These are phyloP conservation scores for Termitomyces titanicus DNA, from an alignment of 768 basidiomycete species.

Conservation along the genomic window DNA sequence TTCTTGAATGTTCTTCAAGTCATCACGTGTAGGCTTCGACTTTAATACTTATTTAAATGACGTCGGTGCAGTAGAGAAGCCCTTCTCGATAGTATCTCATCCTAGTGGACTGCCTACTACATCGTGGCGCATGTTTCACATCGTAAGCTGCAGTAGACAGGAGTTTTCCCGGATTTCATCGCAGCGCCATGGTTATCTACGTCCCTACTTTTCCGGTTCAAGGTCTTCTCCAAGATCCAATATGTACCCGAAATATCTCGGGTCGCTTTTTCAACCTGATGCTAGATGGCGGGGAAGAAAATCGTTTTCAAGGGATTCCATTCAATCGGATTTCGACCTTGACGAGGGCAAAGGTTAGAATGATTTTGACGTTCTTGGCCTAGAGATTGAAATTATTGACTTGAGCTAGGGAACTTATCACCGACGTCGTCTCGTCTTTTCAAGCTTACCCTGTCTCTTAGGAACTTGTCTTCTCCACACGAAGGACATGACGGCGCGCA, in stretches of 20 bases:
- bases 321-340: slow-evolving; percentile 21
- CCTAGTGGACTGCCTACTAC: neutral
- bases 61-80: too few species aligned
- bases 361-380: neutral
- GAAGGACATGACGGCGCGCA: slow-evolving; percentile 5
- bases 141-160: neutral
- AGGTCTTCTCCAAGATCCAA: too few species aligned
- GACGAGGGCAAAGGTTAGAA: slow-evolving; percentile 30
- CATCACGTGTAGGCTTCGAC: too few species aligned
- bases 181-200: neutral
- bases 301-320: neutral
- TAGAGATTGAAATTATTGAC: neutral
- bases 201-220: neutral
- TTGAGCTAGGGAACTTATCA: slow-evolving; percentile 47
- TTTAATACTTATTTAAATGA: too few species aligned
- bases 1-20: too few species aligned
- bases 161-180: neutral
- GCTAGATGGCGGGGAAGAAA: neutral
- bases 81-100: too few species aligned
- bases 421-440: slow-evolving; percentile 64
- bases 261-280: neutral
- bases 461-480: slow-evolving; percentile 17
- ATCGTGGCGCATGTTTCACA: neutral
- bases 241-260: too few species aligned
- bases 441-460: slow-evolving; percentile 58